A percentile compares a stretch with the other conserved stretches of the same genome.
Conservation (phyloP, 768 basidiomycete species). For the Collybia nuda region DNA sequence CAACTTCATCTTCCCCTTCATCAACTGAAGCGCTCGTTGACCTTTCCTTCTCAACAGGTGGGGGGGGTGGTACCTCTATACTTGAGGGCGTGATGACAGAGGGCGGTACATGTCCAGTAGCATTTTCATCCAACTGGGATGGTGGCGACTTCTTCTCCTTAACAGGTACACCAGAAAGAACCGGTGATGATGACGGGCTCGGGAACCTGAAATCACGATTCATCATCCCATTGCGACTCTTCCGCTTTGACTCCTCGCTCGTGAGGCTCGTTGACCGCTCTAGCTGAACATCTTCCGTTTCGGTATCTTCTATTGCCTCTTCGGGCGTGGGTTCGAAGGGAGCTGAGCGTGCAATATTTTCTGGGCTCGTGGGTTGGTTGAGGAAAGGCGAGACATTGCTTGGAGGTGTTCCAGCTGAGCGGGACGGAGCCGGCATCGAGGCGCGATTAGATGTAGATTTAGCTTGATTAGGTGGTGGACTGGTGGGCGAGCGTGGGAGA, state of each 20-base stretch:
- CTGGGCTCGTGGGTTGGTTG: conserved; percentile 34
- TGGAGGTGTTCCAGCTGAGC: conserved; percentile 43
- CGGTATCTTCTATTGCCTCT: conserved; percentile 39
- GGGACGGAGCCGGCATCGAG: conserved; percentile 64
- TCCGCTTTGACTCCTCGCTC: conserved; percentile 33
- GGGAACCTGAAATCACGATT: conserved; percentile 78
- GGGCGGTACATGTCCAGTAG: conserved; percentile 9
- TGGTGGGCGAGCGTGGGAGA: conserved; percentile 43
- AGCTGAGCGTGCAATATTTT: conserved; percentile 17
- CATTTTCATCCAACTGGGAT: conserved; percentile 21
- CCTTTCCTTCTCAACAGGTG: conserved; percentile 74
- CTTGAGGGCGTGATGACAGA: conserved; percentile 55
- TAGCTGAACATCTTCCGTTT: conserved; percentile 27
- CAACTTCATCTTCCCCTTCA: conserved; percentile 71
- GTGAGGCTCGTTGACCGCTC: conserved; percentile 21
- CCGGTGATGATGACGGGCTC: conserved; percentile 32
- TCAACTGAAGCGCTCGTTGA: conserved; percentile 38
- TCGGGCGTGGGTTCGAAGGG: conserved; percentile 55
- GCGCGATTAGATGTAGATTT: conserved; percentile 50
- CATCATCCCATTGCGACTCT: conserved; percentile 72
- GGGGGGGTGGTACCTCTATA: conserved; percentile 79
- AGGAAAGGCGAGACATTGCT: conserved; percentile 35
- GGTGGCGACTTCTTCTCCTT: conserved; percentile 23
- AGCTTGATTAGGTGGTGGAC: conserved; percentile 28
- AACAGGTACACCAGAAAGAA: conserved; percentile 16